Evolutionary conservation across 768 basidiomycete genomes (phyloP), one percentile per base, ranked within the genome.

Genomic region (Daedalea quercina): DNA sequence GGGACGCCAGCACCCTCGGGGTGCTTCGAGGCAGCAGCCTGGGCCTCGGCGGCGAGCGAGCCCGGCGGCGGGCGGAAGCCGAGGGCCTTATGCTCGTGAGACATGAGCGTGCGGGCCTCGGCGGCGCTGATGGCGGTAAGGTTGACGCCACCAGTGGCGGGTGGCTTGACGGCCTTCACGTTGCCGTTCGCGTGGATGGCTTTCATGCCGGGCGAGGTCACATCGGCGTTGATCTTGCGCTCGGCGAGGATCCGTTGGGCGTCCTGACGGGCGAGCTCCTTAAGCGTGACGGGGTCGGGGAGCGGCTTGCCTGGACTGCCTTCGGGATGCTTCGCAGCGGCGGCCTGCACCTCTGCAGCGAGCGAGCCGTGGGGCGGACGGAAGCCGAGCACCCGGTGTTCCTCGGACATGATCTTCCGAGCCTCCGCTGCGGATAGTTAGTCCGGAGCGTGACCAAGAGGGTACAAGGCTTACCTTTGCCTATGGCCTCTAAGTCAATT

Each of bases 351-450:
- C 44, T 70, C 59, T 9, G 69, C 68, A 17, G 70, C 70, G 12
- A 72, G 63, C 34, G 69, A 70, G 25, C 66, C 70, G 15, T 62
- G 58, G 12, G 69, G 69, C 3, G 70, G 70, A 3, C 67, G 66
- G 57, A 67, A 69, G 1, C 69, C 70, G 24, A 72, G 63, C 2
- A 67, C 63, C 50, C 68, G 67, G 59, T 70, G 69, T 51, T 70
- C 69, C 15, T 61, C 59, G 1, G 69, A 70, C 69, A 69, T 68
- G 50, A 70, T 56, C 51, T 64, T 68, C 37, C 62, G 54, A 22
- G 70, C 68, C 44, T 70, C 67, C 17, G 53, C 62, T 63, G 53
- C 31, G 26, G 15, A 35, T 17, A 26, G 20, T n/a, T 54, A 34
- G 42, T 31, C n/a, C 6, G 13, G 22, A 23, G n/a, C 35, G 22